Conservation (phyloP, 23 red algal species). For the Gracilaria gracilis region DNA sequence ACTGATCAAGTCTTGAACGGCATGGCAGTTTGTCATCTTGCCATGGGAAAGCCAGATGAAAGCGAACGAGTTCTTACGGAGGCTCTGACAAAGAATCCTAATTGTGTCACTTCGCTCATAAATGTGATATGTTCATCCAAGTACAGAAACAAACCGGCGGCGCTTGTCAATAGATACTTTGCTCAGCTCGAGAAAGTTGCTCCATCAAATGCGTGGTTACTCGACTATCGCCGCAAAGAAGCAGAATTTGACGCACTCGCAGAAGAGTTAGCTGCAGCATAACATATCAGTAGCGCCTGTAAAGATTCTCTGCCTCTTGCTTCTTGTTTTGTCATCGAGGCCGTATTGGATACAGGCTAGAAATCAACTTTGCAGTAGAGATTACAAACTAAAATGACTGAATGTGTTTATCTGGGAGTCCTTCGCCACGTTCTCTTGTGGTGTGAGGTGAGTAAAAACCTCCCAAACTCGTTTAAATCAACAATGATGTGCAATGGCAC, state of each 20-base stretch:
- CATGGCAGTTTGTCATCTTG: slow-evolving; percentile 78
- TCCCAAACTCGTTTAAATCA: background rate
- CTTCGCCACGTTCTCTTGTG: background rate
- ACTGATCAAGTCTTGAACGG: slow-evolving; percentile 90
- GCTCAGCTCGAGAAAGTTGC: slow-evolving; percentile 45
- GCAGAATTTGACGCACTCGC: slow-evolving; percentile 54
- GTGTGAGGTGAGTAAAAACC: background rate
- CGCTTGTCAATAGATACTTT: slow-evolving; percentile 63
- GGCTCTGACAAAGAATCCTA: slow-evolving; percentile 81
- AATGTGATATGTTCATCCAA: slow-evolving; percentile 75
- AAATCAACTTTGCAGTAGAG: no score
- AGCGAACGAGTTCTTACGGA: slow-evolving; percentile 85
- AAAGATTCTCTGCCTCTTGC: background rate
- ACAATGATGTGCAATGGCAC: background rate
- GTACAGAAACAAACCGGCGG: slow-evolving; percentile 60
- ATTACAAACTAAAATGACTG: no score
- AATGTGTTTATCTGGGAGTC: background rate
- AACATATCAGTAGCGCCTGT: background rate
- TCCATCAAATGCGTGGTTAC: slow-evolving; percentile 47
- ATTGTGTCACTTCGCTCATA: slow-evolving; percentile 78
- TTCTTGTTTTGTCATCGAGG: no score
- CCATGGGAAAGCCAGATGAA: slow-evolving; percentile 69
- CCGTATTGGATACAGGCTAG: no score
- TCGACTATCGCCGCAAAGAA: slow-evolving; percentile 48
- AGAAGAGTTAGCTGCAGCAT: slow-evolving; percentile 39